Evolutionary conservation across 2,329 filamentous ascomycete species (phyloP), one percentile per base, ranked within the genome.

Genomic region (Trichophyton benhamiae): DNA sequence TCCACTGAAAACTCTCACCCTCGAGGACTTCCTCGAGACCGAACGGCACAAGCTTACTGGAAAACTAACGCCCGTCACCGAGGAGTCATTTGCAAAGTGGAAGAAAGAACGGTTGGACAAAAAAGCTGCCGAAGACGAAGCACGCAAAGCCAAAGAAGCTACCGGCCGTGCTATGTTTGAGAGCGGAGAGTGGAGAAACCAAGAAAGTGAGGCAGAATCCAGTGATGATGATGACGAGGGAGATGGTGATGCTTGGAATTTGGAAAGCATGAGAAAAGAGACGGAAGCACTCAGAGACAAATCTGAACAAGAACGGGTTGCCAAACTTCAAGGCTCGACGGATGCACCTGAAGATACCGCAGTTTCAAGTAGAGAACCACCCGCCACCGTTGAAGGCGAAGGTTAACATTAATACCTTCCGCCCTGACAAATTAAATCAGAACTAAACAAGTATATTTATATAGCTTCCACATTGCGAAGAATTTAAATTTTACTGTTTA

Each of bases 21-120:
- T 99, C 55, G 94, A 99, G 78, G 94, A 99, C 74, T 99, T 96
- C 81, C 78, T 99, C 61, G 94, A 99, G 75, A 92, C 88, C 0
- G 92, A 99, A 78, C 84, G 94, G 68, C 91, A 96, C 79, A 97
- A 97, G 76, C 84, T 99, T 59, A 91, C 87, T 0, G 94, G 92
- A 61, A 91, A 81, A 0, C 81, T 97, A 59, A 99, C 95, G 1
- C 95, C 95, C 3, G 95, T 99, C 65, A 99, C 89, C 0, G 87
- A 87, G 1, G 94, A 99, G 72, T 82, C 85, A 0, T 99, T 99
- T 71, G 90, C 90, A 64, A 94, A 94, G 71, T 99, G 94, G 94
- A 99, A 99, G 82, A 87, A 91, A 77, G 88, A 95, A 60, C 87
- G 94, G 52, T 72, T 97, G 67, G 85, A 91, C 75, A 99, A 99